Evolutionary conservation across 257 asterid genomes (phyloP).

Genomic region (Gentiana dahurica): DNA sequence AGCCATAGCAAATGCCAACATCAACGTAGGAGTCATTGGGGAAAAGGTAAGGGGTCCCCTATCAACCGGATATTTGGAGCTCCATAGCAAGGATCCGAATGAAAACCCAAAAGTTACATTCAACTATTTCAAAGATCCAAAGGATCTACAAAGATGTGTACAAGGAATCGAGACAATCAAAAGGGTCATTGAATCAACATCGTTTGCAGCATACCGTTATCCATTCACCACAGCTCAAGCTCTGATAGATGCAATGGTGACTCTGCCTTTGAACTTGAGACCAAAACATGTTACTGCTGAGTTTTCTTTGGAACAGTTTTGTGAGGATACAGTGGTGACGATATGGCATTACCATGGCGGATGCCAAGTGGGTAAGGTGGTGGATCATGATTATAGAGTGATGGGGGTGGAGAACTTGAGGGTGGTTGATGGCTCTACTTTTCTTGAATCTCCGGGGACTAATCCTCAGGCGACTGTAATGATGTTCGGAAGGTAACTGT

Average conservation of each 20-base stretch:
- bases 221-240: constrained; percentile 31
- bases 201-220: constrained; percentile 32
- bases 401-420: constrained; percentile 57
- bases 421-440: constrained; percentile 74
- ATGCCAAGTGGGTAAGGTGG: constrained; percentile 37
- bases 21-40: constrained; percentile 32
- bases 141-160: constrained; percentile 57
- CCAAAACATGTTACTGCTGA: constrained; percentile 16
- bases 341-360: constrained; percentile 96
- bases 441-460: constrained; percentile 54
- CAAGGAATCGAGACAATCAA: constrained; percentile 41
- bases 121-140: constrained; percentile 16
- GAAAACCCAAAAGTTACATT: constrained; percentile 53
- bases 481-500: constrained; percentile 79
- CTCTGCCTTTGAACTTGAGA: constrained; percentile 37
- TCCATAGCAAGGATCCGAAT: constrained; percentile 36
- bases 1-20: neutral
- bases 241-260: constrained; percentile 23
- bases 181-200: constrained; percentile 30
- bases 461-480: constrained; percentile 90
- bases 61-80: constrained; percentile 56
- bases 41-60: constrained; percentile 62
- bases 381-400: constrained; percentile 20
- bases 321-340: constrained; percentile 60
- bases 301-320: constrained; percentile 46